Conservation (phyloP, 1,139 yeast genomes). For the Sugiyamaella xylanicola region DNA sequence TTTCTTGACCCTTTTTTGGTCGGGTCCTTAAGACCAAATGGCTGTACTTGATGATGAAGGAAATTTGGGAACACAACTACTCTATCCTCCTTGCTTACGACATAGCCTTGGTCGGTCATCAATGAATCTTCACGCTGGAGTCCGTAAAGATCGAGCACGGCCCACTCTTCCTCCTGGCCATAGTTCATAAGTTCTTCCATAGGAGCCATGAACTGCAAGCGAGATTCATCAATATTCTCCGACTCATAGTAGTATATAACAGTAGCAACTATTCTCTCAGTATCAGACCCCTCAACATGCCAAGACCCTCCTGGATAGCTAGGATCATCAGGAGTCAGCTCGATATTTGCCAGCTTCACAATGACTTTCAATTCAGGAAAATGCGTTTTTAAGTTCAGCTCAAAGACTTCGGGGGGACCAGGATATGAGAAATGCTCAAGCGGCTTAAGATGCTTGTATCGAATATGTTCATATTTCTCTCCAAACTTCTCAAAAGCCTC, state of each 20-base stretch:
- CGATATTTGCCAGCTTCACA: constrained; percentile 48
- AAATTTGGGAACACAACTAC: constrained; percentile 48
- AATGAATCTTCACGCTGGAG: constrained; percentile 41
- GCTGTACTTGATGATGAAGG: constrained; percentile 48
- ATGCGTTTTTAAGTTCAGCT: constrained; percentile 43
- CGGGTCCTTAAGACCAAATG: constrained; percentile 46
- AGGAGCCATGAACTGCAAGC: constrained; percentile 43
- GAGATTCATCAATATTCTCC: constrained; percentile 47
- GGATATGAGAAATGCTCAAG: not conserved
- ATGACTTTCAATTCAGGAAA: constrained; percentile 43
- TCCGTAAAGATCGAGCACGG: constrained; percentile 41
- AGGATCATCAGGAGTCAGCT: constrained; percentile 49
- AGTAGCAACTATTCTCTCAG: constrained; percentile 51
- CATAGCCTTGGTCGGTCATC: constrained; percentile 38
- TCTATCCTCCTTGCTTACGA: constrained; percentile 40
- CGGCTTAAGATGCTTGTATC: not conserved
- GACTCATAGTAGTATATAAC: constrained; percentile 49
- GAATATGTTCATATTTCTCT: not conserved
- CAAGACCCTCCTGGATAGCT: constrained; percentile 49
- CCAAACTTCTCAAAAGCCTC: not conserved
- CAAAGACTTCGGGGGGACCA: constrained; percentile 12
- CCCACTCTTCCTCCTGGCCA: constrained; percentile 45
- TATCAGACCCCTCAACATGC: constrained; percentile 52
- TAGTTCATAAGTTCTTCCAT: constrained; percentile 32
- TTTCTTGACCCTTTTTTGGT: constrained; percentile 47